Evolutionary conservation across 2,329 filamentous ascomycete genomes (phyloP), one percentile per base, ranked within the genome.

Genomic region (Fusarium sp.): DNA sequence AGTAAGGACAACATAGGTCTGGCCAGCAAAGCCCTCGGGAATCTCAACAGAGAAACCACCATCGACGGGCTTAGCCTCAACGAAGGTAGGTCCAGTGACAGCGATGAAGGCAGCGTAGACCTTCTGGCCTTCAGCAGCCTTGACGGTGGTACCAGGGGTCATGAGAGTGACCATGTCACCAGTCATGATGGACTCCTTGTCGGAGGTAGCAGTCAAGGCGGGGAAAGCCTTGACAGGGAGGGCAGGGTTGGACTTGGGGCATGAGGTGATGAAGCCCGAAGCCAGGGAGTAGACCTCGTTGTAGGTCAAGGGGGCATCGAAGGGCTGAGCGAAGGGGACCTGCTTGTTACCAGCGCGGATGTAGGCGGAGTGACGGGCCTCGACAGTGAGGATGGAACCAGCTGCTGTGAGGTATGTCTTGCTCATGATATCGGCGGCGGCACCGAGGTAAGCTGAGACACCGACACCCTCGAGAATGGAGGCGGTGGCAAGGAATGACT

Each of bases 231-330:
- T 88, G 75, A 92, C 85, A 3, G 89, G 88, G 3, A 91, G 81
- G 3, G 80, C 69, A 0, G 83, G 79, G 75, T 90, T 90, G 70
- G 78, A 80, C 9, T 79, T 67, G 3, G 89, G 88, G 78, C 89
- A 91, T 78, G 43, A 30, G 7, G 78, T 82, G 76, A 92, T 89
- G 79, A 91, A 91, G 57, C 82, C 81, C 0, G 88, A 83, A 1
- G 89, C 89, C n/a, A 92, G 84, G 5, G 88, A 89, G 82, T 85
- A 90, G 49, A 92, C 88, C 72, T 85, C 79, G 77, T 89, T 85
- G 74, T 86, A 82, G 68, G 80, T 78, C 40, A 91, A 82, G 0
- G 89, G 87, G 25, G 85, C 82, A 68, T 91, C 89, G 68, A 89
- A 90, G 10, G 89, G 79, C 69, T 87, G 83, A 1, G 89, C 81